A percentile compares a stretch with the other conserved stretches of the same genome.
These are phyloP conservation scores for Aspergillus sp. DNA, from an alignment of 2,329 filamentous ascomycete species.

Conservation along the genomic window DNA sequence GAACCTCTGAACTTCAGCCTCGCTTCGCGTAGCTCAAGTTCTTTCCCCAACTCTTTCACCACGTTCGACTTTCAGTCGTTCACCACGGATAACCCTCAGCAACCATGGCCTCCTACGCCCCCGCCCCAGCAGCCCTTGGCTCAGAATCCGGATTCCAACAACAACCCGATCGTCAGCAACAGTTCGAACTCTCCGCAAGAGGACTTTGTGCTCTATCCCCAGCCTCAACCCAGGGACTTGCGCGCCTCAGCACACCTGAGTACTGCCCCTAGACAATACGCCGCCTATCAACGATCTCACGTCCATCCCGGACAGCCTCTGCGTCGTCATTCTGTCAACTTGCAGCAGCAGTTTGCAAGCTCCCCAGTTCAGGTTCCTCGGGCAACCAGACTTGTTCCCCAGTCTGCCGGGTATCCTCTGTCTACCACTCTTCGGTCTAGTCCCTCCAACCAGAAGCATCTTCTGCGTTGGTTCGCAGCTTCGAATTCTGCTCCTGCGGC, in stretches of 20 bases:
- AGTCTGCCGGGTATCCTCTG: conserved; percentile 45
- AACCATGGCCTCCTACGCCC: conserved; percentile 53
- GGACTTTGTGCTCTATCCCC: conserved; percentile 53
- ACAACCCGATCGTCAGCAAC: conserved; percentile 34
- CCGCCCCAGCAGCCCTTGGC: conserved; percentile 49
- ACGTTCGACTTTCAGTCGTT: conserved; percentile 52
- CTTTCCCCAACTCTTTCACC: conserved; percentile 39
- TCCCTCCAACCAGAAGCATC: conserved; percentile 38
- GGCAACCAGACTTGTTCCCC: conserved; percentile 44
- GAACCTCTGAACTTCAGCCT: conserved; percentile 52
- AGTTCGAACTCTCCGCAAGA: conserved; percentile 38
- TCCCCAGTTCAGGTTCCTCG: conserved; percentile 44
- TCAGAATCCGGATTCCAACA: conserved; percentile 36
- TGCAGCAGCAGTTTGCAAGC: conserved; percentile 41
- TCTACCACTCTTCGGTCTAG: conserved; percentile 44
- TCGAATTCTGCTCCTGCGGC: conserved; percentile 36
- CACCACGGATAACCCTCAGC: conserved; percentile 54
- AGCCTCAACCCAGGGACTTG: conserved; percentile 40
- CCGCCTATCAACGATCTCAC: conserved; percentile 38
- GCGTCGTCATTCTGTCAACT: conserved; percentile 42
- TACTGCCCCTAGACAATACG: conserved; percentile 42
- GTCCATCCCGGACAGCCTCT: conserved; percentile 38
- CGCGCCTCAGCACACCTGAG: conserved; percentile 40
- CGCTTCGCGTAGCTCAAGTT: conserved; percentile 50
- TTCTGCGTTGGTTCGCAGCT: conserved; percentile 40